Evolutionary conservation across 768 basidiomycete species (phyloP), one percentile per base, ranked within the genome.

Genomic region (Pleurotus djamor): DNA sequence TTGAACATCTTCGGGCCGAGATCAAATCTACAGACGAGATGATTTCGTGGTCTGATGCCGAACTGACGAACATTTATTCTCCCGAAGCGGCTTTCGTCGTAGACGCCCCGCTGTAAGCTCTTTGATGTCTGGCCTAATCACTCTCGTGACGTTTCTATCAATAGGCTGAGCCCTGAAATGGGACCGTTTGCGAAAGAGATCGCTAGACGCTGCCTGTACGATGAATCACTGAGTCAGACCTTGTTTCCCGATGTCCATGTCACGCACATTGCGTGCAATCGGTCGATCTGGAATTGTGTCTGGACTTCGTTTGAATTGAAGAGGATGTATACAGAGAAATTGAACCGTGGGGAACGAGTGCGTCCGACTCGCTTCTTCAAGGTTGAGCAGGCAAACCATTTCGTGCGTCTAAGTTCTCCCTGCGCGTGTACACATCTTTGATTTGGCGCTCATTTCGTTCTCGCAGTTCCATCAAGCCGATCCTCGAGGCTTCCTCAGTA

Each of bases 321-420:
- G 57, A 57, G 56, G 14, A 10, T 58, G 28, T 65, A 71, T 48
- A 35, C 68, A 17, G 67, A 72, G 50, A 45, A 51, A 17, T 35
- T 54, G 13, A 48, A 32, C 1, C 51, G 61, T 2, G 69, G 69
- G 0, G 59, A 66, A 36, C 63, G 66, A 43, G 33, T 65, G 33
- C 64, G 73, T 14, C 52, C 64, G 3, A 60, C 68, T 17, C 36
- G 60, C 7, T 72, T 74, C 54, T 12, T 68, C 12, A 47, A 62
- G 1, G 58, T 74, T 16, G 60, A 68, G 16, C 62, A 63, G 5
- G 70, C 64, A 4, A 76, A 77, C 61, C 75, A 77, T 58, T 74
- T 76, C 56, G 76, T 77, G 55, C 59, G 75, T 65, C 21, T 28
- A 28, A 28, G 21, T 28, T 28, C 21, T 28, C 21, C 21, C 21